Percentiles rank a stretch among this genome's conserved stretches.
phyloP scores from a whole-genome alignment of 2,329 filamentous ascomycete species.

The Helicocarpus griseus region DNA sequence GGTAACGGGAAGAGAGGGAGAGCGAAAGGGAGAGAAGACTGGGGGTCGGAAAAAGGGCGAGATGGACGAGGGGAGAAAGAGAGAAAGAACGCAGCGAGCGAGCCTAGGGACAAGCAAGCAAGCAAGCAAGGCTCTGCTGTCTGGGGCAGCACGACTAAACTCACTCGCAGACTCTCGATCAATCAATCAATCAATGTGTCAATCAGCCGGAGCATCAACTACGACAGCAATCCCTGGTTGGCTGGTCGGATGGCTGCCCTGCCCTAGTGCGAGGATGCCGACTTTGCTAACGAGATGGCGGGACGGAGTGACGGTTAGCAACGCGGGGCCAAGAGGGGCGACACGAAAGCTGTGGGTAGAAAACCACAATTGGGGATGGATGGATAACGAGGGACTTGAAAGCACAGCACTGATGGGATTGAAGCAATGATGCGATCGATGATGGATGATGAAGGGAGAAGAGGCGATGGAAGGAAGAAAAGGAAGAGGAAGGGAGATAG shows the following conservation, averaged over 20 bases:
- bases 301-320: background rate
- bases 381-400: background rate
- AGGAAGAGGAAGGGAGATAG: background rate
- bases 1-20: background rate
- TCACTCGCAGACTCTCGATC: background rate
- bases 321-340: constrained; percentile 2
- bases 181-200: background rate
- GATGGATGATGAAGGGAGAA: background rate
- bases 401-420: background rate
- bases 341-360: background rate
- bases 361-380: background rate
- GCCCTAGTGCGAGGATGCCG: background rate
- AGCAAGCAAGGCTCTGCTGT: background rate
- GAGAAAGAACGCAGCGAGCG: background rate
- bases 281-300: background rate
- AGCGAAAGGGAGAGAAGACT: background rate
- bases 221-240: background rate
- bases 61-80: background rate
- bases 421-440: background rate
- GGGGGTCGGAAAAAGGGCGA: too few relatives aligned
- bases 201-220: background rate
- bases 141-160: too few relatives aligned
- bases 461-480: background rate
- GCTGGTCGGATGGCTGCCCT: background rate
- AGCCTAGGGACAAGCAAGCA: background rate